Conservation (phyloP, 75 land plant species). For the Cupressus sempervirens region DNA sequence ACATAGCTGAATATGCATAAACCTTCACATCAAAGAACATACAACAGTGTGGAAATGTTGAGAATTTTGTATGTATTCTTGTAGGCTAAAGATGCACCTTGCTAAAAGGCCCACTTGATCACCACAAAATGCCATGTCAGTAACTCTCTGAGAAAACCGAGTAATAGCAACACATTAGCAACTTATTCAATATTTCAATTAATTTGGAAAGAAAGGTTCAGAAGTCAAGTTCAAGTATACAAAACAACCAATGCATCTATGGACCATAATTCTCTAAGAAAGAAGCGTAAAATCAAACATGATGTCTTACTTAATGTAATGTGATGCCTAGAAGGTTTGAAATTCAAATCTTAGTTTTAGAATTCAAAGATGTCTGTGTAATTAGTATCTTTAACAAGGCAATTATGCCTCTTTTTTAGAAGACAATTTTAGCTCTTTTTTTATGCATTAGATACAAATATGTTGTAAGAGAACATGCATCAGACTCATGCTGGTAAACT, state of each 20-base stretch:
- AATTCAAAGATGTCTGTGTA: not conserved
- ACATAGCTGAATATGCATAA: not conserved
- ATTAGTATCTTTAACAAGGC: not conserved
- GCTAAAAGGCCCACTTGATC: constrained; percentile 17
- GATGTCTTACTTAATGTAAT: not conserved
- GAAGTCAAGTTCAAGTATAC: not conserved
- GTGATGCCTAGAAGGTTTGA: not conserved
- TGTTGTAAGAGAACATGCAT: not conserved
- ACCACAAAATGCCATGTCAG: constrained; percentile 22
- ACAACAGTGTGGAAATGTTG: not conserved
- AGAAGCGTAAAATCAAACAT: not conserved
- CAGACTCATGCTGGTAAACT: not conserved
- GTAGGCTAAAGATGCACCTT: constrained; percentile 14
- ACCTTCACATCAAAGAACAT: not conserved
- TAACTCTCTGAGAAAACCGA: constrained; percentile 19
- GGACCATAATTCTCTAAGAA: not conserved
- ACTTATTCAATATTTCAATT: not conserved
- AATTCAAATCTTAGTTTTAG: not conserved
- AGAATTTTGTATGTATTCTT: not conserved
- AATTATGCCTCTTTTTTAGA: not conserved
- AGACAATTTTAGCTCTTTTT: not conserved
- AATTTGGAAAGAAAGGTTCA: not conserved
- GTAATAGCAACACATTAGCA: not conserved
- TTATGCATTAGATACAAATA: not conserved
- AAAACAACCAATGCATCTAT: not conserved